phyloP scores from a whole-genome alignment of 352 stramenopile species.

The Aphanomyces astaci region DNA sequence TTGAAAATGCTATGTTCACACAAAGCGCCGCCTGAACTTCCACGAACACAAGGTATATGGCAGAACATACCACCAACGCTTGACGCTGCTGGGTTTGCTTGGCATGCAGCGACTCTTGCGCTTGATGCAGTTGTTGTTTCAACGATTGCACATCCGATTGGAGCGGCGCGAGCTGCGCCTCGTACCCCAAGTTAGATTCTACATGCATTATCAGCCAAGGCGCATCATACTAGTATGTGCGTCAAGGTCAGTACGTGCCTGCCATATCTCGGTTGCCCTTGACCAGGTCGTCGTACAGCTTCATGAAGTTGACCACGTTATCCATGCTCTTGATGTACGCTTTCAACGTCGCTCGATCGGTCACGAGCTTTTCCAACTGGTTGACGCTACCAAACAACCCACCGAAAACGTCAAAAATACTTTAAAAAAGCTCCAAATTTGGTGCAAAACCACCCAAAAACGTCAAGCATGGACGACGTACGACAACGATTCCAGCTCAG shows the following conservation, averaged over 20 bases:
- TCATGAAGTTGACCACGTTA: slow-evolving; percentile 56
- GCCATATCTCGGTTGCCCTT: slow-evolving; percentile 70
- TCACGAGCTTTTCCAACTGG: slow-evolving; percentile 55
- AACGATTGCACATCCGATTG: slow-evolving; percentile 46
- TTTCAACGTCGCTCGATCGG: slow-evolving; percentile 54
- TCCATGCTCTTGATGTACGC: slow-evolving; percentile 51
- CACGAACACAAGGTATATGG: background rate
- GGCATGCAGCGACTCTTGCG: slow-evolving; percentile 50
- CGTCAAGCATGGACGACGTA: no score
- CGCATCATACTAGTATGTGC: no score
- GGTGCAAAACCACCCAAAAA: no score
- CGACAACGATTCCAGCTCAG: slow-evolving; percentile 68
- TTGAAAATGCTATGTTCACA: slow-evolving; percentile 40
- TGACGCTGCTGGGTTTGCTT: slow-evolving; percentile 66
- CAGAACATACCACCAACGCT: slow-evolving; percentile 42
- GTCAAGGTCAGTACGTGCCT: no score
- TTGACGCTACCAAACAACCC: slow-evolving; percentile 26
- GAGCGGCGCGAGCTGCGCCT: slow-evolving; percentile 40
- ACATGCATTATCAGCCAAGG: background rate
- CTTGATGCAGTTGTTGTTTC: slow-evolving; percentile 36
- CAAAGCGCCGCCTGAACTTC: background rate
- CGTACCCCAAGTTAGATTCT: slow-evolving; percentile 54
- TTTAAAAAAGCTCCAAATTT: no score
- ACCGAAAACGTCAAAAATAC: no score
- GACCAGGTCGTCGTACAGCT: slow-evolving; percentile 66